Base-by-base conservation (phyloP, 495 filamentous ascomycete species). In the Trichoderma gamsii region DNA sequence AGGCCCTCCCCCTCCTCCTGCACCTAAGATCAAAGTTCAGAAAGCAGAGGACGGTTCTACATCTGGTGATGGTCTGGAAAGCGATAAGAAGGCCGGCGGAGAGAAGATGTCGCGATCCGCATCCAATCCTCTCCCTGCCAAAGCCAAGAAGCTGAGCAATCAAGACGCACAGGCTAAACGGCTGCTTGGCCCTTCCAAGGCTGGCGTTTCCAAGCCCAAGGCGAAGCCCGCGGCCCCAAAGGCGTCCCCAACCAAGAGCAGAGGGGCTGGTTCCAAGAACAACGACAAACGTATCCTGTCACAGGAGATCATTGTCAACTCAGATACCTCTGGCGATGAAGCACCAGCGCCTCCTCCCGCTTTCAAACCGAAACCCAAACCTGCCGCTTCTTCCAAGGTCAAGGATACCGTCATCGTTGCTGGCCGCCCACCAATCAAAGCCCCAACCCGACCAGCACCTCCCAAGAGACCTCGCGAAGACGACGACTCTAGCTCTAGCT, bases 281-380 rank as follows among this genome's bases (percentile, higher is more conserved):
- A 18, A 67, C 13, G 21, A 69, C 9, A 66, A 66, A 35, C 29
- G 59, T 27, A 59, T 43, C 69, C 88, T 89, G 68, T 96, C 92
- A 1, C 84, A 87, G 6, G 90, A 94, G 77, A 89, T 88, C 69
- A 85, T 96, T 18, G 79, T 87, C 61, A 87, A 91, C 69, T 94
- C 92, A 0, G 89, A 91, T 71, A 90, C 91, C 21, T 89, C 91
- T 15, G 85, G 87, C 70, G 77, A 83, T 68, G 75, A 80, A 61
- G 66, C 70, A 16, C 63, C 65, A 16, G 74, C 67, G 21, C 71
- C 78, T 0, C 69, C 79, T 11, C 76, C 81, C 32, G 71, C 73
- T 16, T 78, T 77, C 8, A 73, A 78, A 44, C 69, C 75, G 5
- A 71, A 76, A 23, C 23, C 64, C 8, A 76, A 73, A 44, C 68